These are phyloP conservation scores for Apiospora pterosperma DNA, from an alignment of 2,329 filamentous ascomycete species.

Conservation along the genomic window DNA sequence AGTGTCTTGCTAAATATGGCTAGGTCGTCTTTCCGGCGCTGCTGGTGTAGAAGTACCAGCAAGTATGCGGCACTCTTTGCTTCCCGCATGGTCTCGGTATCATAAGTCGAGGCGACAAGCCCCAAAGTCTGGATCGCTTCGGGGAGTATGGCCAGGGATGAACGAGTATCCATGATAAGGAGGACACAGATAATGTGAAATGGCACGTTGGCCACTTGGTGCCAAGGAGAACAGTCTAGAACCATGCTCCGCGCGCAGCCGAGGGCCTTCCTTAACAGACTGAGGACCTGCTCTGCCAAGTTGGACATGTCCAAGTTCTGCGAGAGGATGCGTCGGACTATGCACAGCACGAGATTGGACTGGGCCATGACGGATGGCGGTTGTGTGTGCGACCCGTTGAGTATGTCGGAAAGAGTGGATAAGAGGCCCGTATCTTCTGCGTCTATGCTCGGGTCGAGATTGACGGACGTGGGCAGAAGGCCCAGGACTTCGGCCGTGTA, in stretches of 20 bases:
- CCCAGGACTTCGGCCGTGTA: constrained; percentile 46
- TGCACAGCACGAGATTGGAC: constrained; percentile 52
- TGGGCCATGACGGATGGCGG: constrained; percentile 45
- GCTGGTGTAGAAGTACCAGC: constrained; percentile 44
- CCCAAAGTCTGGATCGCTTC: constrained; percentile 48
- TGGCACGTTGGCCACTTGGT: constrained; percentile 57
- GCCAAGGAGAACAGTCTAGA: constrained; percentile 47
- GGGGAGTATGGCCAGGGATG: constrained; percentile 43
- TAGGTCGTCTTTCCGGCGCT: constrained; percentile 1
- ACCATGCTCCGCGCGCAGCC: constrained; percentile 44
- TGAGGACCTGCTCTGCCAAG: constrained; percentile 42
- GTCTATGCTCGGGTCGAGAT: constrained; percentile 47
- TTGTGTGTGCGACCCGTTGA: constrained; percentile 35
- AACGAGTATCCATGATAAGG: constrained; percentile 50
- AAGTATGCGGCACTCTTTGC: constrained; percentile 52
- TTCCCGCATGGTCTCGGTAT: constrained; percentile 47
- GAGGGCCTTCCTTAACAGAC: constrained; percentile 41
- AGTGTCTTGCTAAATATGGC: neutral
- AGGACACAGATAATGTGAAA: constrained; percentile 56
- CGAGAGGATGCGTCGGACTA: constrained; percentile 51
- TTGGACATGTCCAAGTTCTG: constrained; percentile 43
- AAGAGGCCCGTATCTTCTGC: constrained; percentile 40
- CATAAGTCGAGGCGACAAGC: constrained; percentile 38
- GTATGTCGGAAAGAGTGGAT: constrained; percentile 35
- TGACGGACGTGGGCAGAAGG: constrained; percentile 49